These are phyloP conservation scores for Phytophthora pini DNA, from an alignment of 352 stramenopile genomes.

Conservation along the genomic window DNA sequence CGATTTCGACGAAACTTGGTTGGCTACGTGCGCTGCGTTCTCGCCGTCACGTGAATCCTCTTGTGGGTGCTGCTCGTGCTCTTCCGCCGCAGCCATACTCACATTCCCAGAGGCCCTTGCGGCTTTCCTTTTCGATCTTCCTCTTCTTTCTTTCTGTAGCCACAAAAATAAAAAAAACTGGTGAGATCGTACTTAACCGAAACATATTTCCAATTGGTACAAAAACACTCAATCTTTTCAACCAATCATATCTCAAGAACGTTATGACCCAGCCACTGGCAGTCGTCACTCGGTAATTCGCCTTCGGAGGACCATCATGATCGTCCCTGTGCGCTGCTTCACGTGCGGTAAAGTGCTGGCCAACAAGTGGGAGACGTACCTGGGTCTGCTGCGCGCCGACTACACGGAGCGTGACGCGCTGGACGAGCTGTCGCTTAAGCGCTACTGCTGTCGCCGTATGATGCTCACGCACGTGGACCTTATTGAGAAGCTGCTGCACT, in stretches of 20 bases:
- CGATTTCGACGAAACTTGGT: constrained; percentile 23
- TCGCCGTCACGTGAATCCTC: background rate
- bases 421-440: constrained; percentile 97
- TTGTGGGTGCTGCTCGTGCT: constrained; percentile 20
- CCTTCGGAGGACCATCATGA: constrained; percentile 80
- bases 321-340: constrained; percentile 99
- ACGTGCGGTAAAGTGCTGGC: constrained; percentile 99
- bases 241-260: background rate
- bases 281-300: constrained; percentile 27
- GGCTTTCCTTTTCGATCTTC: constrained; percentile 4
- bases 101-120: constrained; percentile 12
- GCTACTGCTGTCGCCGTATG: constrained; percentile 99
- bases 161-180: constrained; percentile 1
- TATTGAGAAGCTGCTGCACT: constrained; percentile 99
- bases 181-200: constrained; percentile 17
- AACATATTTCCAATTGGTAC: constrained; percentile 1
- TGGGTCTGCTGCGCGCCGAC: constrained; percentile 96
- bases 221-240: constrained; percentile 1
- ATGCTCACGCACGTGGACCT: constrained; percentile 99
- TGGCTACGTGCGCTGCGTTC: constrained; percentile 17
- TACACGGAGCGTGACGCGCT: constrained; percentile 98
- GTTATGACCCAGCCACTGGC: constrained; percentile 17
- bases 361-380: constrained; percentile 99
- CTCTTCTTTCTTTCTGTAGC: constrained; percentile 26
- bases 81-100: constrained; percentile 29